Conservation (phyloP, 2,329 filamentous ascomycete species). For the Xylariaceae sp. region DNA sequence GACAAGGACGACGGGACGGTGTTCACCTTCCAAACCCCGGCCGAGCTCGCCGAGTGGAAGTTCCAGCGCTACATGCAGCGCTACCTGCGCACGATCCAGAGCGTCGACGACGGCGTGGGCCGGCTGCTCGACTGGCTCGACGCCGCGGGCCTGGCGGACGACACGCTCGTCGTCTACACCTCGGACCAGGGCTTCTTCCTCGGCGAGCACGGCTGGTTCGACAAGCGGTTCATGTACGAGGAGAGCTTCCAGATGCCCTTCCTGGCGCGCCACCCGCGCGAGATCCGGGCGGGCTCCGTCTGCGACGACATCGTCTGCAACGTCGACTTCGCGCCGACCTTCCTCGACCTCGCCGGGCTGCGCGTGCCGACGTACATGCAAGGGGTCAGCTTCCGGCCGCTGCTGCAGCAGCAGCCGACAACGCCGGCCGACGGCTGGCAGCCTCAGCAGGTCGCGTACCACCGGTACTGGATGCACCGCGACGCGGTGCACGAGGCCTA, state of each 20-base stretch:
- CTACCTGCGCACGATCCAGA: conserved; percentile 44
- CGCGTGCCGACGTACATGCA: conserved; percentile 43
- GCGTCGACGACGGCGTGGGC: conserved; percentile 45
- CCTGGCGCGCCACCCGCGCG: conserved; percentile 36
- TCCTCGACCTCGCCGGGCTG: conserved; percentile 36
- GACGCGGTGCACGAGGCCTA: conserved; percentile 41
- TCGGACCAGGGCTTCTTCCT: conserved; percentile 50
- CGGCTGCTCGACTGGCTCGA: conserved; percentile 40
- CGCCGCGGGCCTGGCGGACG: conserved; percentile 29
- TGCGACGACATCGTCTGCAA: conserved; percentile 44
- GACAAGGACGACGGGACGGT: conserved; percentile 20
- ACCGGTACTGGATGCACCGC: conserved; percentile 50
- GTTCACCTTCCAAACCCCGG: conserved; percentile 34
- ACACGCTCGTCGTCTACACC: conserved; percentile 46
- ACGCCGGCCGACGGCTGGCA: conserved; percentile 37
- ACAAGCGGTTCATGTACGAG: conserved; percentile 52
- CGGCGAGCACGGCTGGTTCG: conserved; percentile 50
- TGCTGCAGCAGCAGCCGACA: conserved; percentile 29
- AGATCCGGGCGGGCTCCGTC: conserved; percentile 30
- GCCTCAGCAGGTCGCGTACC: conserved; percentile 45
- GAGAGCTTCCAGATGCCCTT: conserved; percentile 51
- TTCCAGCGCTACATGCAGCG: conserved; percentile 50
- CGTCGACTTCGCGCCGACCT: conserved; percentile 46
- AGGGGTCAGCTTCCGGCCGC: conserved; percentile 33
- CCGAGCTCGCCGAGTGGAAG: conserved; percentile 44